These are phyloP conservation scores for Gigaspora rosea DNA, from an alignment of 192 early-diverging fungal species.

Conservation along the genomic window DNA sequence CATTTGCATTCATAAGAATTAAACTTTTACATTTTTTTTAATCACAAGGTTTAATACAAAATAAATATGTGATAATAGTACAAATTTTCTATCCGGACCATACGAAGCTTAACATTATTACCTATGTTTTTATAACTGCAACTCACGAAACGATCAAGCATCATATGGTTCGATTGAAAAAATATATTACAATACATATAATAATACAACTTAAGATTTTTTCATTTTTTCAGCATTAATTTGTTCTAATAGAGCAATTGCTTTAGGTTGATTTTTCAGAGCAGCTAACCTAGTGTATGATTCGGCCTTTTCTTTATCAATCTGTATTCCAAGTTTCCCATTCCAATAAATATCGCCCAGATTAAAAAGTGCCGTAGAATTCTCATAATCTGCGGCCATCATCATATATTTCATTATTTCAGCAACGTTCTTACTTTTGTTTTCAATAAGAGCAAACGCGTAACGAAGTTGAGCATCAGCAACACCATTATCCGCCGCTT, in stretches of 20 bases:
- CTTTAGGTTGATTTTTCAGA: conserved; percentile 18
- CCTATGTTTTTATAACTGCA: too few relatives aligned
- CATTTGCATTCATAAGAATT: too few relatives aligned
- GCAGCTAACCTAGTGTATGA: conserved; percentile 11
- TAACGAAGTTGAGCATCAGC: conserved; percentile 28
- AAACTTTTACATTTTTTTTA: too few relatives aligned
- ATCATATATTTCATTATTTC: conserved; percentile 7
- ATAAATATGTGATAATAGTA: too few relatives aligned
- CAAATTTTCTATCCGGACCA: too few relatives aligned
- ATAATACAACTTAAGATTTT: too few relatives aligned
- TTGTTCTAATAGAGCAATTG: neutral
- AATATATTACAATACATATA: too few relatives aligned
- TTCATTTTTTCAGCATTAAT: too few relatives aligned
- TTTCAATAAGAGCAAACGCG: neutral
- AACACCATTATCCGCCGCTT: conserved; percentile 24
- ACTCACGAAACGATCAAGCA: too few relatives aligned
- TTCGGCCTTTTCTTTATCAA: neutral
- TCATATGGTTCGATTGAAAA: too few relatives aligned
- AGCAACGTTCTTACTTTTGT: neutral
- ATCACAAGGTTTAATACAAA: too few relatives aligned
- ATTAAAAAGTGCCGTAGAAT: neutral
- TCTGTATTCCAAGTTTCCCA: conserved; percentile 4
- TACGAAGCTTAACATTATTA: too few relatives aligned
- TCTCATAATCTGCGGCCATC: conserved; percentile 1
- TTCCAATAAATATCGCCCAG: conserved; percentile 9